Base-by-base conservation (phyloP, 169 alveolate species). In the Blepharisma undulans region DNA sequence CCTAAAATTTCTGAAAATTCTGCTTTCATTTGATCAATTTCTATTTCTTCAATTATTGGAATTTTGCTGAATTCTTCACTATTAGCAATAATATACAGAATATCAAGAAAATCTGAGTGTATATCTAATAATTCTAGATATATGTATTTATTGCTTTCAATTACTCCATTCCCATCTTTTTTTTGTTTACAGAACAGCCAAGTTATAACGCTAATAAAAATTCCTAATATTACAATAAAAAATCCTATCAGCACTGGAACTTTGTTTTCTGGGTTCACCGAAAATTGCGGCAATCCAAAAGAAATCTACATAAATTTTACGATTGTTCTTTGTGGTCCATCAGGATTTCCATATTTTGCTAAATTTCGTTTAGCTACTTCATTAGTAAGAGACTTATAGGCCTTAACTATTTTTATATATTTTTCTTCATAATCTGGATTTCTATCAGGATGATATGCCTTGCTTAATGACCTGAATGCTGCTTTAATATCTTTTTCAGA, bases 271-370 rank as follows among this genome's bases (percentile, higher is more conserved):
- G 93, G 94, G 36, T 96, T 91, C 79, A 95, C 80, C n/a, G 94
- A 92, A 90, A 94, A 97, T 30, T 98, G 93, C 14, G 99, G 99
- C 84, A 99, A 95, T 6, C 99, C 99, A 81, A 99, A 98, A 72
- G 99, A 99, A 36, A 99, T 99, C 93, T 98, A 78, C 25, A 32
- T 25, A 78, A 78, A 78, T 27, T 27, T 25, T 78, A 78, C 86
- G 8, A 21, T 97, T 21, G 18, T 21, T n/a, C 33, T 30, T 27
- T 99, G 98, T 36, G 99, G 99, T 1, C 99, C 99, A 90, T 99
- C 99, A 8, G 99, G 99, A 94, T 99, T 99, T 66, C 99, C 99
- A 94, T 98, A 99, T 90, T 98, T 98, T 96, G 98, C 99, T 94
- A 97, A 99, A 94, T 98, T 98, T 93, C 96, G 96, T 93, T 98